phyloP scores from a whole-genome alignment of 1,284 basidiomycete genomes.

The Gymnopus androsaceus region DNA sequence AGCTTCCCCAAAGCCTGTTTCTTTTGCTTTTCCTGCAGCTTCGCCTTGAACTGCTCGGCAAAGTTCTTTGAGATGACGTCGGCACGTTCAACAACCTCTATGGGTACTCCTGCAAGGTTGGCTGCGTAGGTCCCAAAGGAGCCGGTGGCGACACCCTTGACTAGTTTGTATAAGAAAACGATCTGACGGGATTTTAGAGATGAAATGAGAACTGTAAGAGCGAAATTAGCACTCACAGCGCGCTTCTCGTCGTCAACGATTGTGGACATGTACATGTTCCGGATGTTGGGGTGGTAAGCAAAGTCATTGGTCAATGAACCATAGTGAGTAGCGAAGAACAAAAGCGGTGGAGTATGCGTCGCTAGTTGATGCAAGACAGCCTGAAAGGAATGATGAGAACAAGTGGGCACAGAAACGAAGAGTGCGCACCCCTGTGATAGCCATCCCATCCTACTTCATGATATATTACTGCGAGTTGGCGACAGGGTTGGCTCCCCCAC shows the following conservation, averaged over 20 bases:
- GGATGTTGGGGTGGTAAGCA: conserved; percentile 88
- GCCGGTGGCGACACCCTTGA: conserved; percentile 85
- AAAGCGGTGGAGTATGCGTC: conserved; percentile 84
- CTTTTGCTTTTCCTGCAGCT: conserved; percentile 66
- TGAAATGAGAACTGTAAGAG: neutral
- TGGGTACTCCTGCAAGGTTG: conserved; percentile 81
- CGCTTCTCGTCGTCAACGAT: conserved; percentile 87
- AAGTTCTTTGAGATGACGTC: conserved; percentile 87
- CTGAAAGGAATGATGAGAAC: conserved; percentile 31
- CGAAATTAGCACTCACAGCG: conserved; percentile 38
- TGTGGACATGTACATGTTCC: conserved; percentile 93
- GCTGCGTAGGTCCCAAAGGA: conserved; percentile 95
- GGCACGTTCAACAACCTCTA: conserved; percentile 80
- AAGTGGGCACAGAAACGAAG: no score
- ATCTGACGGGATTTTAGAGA: conserved; percentile 49
- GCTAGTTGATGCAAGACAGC: conserved; percentile 91
- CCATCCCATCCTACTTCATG: no score
- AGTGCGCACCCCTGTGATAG: no score
- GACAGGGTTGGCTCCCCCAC: no score
- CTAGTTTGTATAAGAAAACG: conserved; percentile 93
- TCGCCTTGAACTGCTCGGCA: conserved; percentile 80
- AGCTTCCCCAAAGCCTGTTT: conserved; percentile 56
- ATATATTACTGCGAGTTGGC: no score
- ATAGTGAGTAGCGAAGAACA: conserved; percentile 88
- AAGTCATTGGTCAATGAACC: conserved; percentile 89